Percentiles rank a stretch among this genome's conserved stretches.
These are phyloP conservation scores for Elaeis guineensis DNA, from an alignment of 176 grass and related monocot species.

Conservation along the genomic window DNA sequence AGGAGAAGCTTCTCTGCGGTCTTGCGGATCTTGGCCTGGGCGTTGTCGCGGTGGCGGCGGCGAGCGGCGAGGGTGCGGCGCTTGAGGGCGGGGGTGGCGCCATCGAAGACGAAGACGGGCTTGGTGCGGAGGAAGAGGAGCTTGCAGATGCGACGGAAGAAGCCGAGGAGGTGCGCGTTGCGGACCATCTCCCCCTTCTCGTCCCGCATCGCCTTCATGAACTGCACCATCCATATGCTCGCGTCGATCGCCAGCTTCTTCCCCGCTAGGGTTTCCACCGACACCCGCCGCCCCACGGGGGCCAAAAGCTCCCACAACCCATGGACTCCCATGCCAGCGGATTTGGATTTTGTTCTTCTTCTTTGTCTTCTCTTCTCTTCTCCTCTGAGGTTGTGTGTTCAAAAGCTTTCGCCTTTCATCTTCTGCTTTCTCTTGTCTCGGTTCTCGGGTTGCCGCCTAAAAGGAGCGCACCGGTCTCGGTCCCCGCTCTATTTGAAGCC, in stretches of 20 bases:
- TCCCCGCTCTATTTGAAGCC: too few relatives aligned
- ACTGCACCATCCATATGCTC: slow-evolving; percentile 99
- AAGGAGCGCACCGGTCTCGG: too few relatives aligned
- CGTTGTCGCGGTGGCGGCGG: slow-evolving; percentile 66
- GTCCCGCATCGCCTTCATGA: slow-evolving; percentile 95
- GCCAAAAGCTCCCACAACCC: slow-evolving; percentile 87
- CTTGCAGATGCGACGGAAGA: slow-evolving; percentile 94
- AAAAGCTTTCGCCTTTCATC: too few relatives aligned
- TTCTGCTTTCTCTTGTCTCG: too few relatives aligned
- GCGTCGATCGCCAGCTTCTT: slow-evolving; percentile 79
- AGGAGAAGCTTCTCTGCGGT: slow-evolving; percentile 90
- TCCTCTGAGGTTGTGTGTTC: too few relatives aligned
- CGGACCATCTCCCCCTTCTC: slow-evolving; percentile 90
- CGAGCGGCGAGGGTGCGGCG: slow-evolving; percentile 68
- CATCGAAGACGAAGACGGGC: slow-evolving; percentile 87
- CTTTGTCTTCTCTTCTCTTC: too few relatives aligned
- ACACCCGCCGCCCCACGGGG: slow-evolving; percentile 84
- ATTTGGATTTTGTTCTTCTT: too few relatives aligned
- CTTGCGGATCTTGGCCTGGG: slow-evolving; percentile 89
- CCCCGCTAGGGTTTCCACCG: slow-evolving; percentile 89
- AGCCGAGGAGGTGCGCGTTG: slow-evolving; percentile 77
- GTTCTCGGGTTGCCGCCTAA: too few relatives aligned
- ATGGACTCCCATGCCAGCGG: slow-evolving; percentile 63
- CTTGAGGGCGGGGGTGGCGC: slow-evolving; percentile 76
- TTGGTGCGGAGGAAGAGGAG: slow-evolving; percentile 78